Evolutionary conservation across 495 filamentous ascomycete species (phyloP).

Genomic region (Terfezia claveryi): DNA sequence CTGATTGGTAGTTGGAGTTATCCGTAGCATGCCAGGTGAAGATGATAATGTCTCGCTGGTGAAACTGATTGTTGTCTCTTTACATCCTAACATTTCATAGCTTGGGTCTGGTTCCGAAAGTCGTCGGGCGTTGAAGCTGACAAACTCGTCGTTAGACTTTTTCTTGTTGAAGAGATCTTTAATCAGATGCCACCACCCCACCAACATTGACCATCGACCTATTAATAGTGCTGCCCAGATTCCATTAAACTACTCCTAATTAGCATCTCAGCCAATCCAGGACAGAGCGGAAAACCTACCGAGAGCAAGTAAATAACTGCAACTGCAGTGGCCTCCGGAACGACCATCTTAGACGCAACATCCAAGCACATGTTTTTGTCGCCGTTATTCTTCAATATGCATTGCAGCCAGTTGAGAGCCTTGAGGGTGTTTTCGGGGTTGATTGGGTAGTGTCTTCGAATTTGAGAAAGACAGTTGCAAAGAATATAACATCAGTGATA

Average conservation of each 20-base stretch:
- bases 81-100: constrained; percentile 53
- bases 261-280: neutral
- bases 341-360: constrained; percentile 33
- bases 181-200: constrained; percentile 57
- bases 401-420: constrained; percentile 27
- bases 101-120: constrained; percentile 38
- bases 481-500: constrained; percentile 72
- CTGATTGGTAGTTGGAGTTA: too few relatives aligned
- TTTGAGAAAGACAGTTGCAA: constrained; percentile 71
- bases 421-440: constrained; percentile 31
- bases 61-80: neutral
- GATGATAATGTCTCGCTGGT: too few relatives aligned
- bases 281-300: constrained; percentile 26
- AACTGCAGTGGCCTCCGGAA: constrained; percentile 54
- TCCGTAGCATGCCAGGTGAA: too few relatives aligned
- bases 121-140: constrained; percentile 58
- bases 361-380: constrained; percentile 43
- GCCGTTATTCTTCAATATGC: constrained; percentile 36
- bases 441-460: constrained; percentile 46
- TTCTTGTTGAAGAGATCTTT: constrained; percentile 23
- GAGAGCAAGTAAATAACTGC: constrained; percentile 64
- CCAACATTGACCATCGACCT: constrained; percentile 57
- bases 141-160: constrained; percentile 43
- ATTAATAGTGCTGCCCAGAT: constrained; percentile 68
- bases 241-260: constrained; percentile 40